Evolutionary conservation across 192 early-diverging fungal species (phyloP).

Genomic region (Borealophlyctis nickersoniae): DNA sequence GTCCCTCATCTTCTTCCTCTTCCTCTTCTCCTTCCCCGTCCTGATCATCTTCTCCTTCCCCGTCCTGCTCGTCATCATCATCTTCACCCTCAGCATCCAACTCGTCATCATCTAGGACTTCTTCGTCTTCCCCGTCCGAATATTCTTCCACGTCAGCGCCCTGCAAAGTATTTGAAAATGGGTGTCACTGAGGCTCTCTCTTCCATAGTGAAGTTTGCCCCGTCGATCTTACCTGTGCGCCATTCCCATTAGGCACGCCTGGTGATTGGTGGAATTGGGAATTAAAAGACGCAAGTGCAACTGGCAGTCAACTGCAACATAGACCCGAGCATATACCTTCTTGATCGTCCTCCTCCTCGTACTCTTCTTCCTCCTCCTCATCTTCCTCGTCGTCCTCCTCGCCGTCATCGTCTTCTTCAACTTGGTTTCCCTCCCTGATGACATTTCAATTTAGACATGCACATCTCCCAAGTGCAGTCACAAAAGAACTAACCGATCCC

Average conservation of each 20-base stretch:
- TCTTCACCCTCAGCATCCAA: neutral
- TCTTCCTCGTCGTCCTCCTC: neutral
- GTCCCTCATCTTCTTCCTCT: neutral
- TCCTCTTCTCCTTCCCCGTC: neutral
- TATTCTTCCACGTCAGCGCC: too few relatives aligned
- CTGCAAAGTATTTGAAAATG: too few relatives aligned
- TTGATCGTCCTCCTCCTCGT: neutral
- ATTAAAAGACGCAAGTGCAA: too few relatives aligned
- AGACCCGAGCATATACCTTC: too few relatives aligned
- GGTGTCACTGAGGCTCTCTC: too few relatives aligned
- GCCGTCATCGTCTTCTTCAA: neutral
- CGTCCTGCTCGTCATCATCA: too few relatives aligned
- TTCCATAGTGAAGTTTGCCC: too few relatives aligned
- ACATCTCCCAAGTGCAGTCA: too few relatives aligned
- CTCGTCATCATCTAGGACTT: neutral
- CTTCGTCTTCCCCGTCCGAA: neutral
- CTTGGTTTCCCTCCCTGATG: neutral
- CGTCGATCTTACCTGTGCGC: too few relatives aligned
- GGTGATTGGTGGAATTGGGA: too few relatives aligned
- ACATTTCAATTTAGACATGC: neutral
- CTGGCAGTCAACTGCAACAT: too few relatives aligned
- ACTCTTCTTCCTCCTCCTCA: conserved; percentile 1
- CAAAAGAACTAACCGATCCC: neutral
- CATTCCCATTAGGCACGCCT: too few relatives aligned
- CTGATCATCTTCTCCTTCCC: neutral